phyloP scores from a whole-genome alignment of 768 basidiomycete species.

The Gyrodon lividus region DNA sequence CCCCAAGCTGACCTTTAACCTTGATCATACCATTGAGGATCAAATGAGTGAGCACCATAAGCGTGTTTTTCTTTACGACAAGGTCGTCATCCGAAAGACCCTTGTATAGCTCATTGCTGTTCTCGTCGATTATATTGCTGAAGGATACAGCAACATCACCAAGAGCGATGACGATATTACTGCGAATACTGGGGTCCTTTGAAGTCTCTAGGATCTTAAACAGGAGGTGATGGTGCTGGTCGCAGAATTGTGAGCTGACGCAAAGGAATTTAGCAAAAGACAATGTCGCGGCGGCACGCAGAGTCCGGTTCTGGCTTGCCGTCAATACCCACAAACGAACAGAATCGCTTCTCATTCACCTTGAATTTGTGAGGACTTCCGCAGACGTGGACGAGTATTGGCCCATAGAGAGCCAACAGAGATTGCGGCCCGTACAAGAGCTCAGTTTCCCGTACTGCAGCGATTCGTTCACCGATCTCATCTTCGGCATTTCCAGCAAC shows the following conservation, averaged over 20 bases:
- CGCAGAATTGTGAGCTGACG: constrained; percentile 92
- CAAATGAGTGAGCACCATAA: constrained; percentile 96
- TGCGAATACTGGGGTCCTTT: constrained; percentile 83
- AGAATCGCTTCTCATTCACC: constrained; percentile 39
- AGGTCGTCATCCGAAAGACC: constrained; percentile 85
- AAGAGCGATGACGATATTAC: constrained; percentile 96
- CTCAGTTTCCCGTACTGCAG: constrained; percentile 80
- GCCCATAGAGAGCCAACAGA: constrained; percentile 81
- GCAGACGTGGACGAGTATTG: constrained; percentile 87
- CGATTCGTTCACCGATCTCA: constrained; percentile 93
- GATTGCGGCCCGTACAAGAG: constrained; percentile 82
- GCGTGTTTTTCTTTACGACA: constrained; percentile 97
- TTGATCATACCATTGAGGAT: constrained; percentile 99
- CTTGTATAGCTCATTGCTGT: constrained; percentile 92
- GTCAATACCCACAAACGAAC: constrained; percentile 8
- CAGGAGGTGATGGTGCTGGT: constrained; percentile 79
- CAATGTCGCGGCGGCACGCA: constrained; percentile 84
- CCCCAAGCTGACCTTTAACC: constrained; percentile 97
- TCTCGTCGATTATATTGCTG: constrained; percentile 95
- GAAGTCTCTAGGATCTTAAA: constrained; percentile 95
- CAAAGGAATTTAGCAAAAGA: constrained; percentile 96
- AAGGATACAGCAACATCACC: constrained; percentile 99
- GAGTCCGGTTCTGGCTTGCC: constrained; percentile 66
- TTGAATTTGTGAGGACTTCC: constrained; percentile 90
- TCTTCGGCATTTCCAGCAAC: constrained; percentile 98